phyloP scores from a whole-genome alignment of 768 basidiomycete species.

The Tulasnella sp. region DNA sequence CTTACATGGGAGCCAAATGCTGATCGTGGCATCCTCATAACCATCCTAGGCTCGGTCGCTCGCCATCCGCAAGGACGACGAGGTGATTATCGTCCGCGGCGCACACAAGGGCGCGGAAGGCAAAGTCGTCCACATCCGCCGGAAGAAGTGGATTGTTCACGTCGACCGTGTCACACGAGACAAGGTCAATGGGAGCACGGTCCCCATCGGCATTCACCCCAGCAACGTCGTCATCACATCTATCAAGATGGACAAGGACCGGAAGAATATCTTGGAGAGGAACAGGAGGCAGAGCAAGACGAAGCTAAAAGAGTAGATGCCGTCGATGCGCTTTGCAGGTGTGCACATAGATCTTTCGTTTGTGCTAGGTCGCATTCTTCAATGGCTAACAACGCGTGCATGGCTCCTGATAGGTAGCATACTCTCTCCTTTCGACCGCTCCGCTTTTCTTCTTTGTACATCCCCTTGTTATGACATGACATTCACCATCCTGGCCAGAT shows the following conservation, averaged over 20 bases:
- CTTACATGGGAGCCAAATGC: too few relatives aligned
- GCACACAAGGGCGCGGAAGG: conserved; percentile 99
- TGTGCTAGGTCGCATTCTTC: too few relatives aligned
- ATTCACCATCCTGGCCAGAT: too few relatives aligned
- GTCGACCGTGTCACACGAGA: conserved; percentile 96
- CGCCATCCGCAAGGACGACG: conserved; percentile 95
- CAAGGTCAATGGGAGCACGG: conserved; percentile 91
- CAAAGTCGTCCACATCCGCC: conserved; percentile 92
- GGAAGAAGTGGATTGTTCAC: conserved; percentile 98
- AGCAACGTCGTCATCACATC: conserved; percentile 91
- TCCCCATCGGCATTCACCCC: conserved; percentile 90
- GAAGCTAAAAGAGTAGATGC: neutral
- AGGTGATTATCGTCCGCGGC: conserved; percentile 91
- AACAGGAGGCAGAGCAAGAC: neutral
- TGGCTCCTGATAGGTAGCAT: too few relatives aligned
- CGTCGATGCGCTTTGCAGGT: too few relatives aligned
- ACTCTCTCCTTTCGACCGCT: too few relatives aligned
- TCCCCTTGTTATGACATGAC: too few relatives aligned
- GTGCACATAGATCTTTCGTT: too few relatives aligned
- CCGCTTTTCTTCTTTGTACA: too few relatives aligned
- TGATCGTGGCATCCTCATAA: conserved; percentile 1
- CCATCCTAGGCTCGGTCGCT: conserved; percentile 65
- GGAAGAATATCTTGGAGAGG: conserved; percentile 34
- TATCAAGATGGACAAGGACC: conserved; percentile 86
- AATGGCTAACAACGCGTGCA: too few relatives aligned